Evolutionary conservation across 306 rosid species (phyloP).

Genomic region (Rosa chinensis): DNA sequence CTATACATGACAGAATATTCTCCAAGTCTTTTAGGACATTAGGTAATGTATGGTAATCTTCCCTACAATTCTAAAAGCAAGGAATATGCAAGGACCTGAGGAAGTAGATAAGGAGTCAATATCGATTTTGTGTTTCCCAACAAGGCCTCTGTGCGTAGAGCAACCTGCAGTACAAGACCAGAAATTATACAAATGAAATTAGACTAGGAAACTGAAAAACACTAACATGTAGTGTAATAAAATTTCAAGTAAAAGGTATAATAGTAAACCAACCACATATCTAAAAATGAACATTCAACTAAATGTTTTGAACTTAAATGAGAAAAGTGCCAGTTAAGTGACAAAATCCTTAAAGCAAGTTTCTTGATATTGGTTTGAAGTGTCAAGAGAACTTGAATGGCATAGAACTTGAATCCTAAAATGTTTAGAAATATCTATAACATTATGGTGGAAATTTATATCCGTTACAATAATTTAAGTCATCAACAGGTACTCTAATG

Average conservation of each 20-base stretch:
- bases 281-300: not conserved
- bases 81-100: constrained; percentile 50
- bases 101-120: constrained; percentile 68
- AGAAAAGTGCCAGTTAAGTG: not conserved
- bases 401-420: not conserved
- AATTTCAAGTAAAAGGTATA: not conserved
- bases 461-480: not conserved
- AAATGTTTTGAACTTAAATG: not conserved
- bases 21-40: not conserved
- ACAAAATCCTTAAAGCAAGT: not conserved
- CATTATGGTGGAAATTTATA: not conserved
- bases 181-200: not conserved
- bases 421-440: not conserved
- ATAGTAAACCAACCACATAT: not conserved
- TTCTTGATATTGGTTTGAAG: not conserved
- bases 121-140: constrained; percentile 63
- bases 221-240: not conserved
- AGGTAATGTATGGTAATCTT: not conserved
- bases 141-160: constrained; percentile 59
- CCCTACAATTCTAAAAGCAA: constrained; percentile 16
- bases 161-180: constrained; percentile 50
- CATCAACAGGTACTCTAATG: not conserved
- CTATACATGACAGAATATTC: not conserved
- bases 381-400: not conserved
- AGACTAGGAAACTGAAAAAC: not conserved